Base-by-base conservation (phyloP, 371 early-diverging fungal species). In the Saksenaea oblongispora region DNA sequence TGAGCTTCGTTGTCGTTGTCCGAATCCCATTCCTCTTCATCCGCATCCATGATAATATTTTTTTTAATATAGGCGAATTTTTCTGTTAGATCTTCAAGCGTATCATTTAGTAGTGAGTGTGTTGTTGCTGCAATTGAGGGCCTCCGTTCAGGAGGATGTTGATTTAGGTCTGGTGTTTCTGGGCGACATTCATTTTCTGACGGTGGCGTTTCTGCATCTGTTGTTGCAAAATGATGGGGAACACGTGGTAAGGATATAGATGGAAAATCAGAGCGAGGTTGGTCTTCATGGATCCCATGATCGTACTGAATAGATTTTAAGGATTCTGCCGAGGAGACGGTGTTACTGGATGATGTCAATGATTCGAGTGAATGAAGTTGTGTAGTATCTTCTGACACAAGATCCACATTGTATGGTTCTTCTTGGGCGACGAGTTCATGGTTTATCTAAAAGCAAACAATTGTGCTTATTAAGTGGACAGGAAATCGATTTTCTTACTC, bases 11-110 rank as follows among this genome's bases (percentile, higher is more conserved):
- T 22, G 10, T 47, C 51, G 22, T 22, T 47, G 24, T 47, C 51
- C 11, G 51, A 47, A 9, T 72, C 68, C 14, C 69, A 72, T 8
- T 80, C 80, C 42, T 74, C 72, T 14, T 73, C 72, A 36, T 80
- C 77, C 34, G 70, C 13, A 41, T 69, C 73, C 82, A 81, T 78
- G 22, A 76, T 78, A 31, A 77, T 77, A 37, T 69, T 81, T 47
- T 81, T 81, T 34, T 74, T 74, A 11, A 81, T 78, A 61, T 69
- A 81, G 9, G 78, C 76, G 27, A 81, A 60, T 24, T 76, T 76
- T 39, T 78, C 81, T 17, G 76, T 78, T 39, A 81, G 64, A 44
- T 78, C 76, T 18, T 78, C 81, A 1, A 74, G 34, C 58, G 67
- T 69, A 54, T 80, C 78, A 3, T 73, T 73, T n/a, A 81, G 37